phyloP scores from a whole-genome alignment of 768 basidiomycete species.

The Hypsizygus marmoreus region DNA sequence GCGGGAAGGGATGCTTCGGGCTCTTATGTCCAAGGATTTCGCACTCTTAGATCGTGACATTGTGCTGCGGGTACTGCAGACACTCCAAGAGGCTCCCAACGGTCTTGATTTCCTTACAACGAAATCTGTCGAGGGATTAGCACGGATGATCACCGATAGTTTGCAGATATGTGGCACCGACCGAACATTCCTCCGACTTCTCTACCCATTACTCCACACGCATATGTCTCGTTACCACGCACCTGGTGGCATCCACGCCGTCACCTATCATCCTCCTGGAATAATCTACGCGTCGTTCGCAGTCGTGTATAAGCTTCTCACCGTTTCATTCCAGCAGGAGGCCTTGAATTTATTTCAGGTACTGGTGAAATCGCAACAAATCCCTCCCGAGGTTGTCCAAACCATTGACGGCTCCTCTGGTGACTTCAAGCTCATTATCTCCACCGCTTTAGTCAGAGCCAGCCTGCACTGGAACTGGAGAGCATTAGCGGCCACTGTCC shows the following conservation, averaged over 20 bases:
- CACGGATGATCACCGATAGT: constrained; percentile 19
- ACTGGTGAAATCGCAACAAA: constrained; percentile 43
- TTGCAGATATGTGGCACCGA: constrained; percentile 17
- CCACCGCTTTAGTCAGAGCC: constrained; percentile 49
- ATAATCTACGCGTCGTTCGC: constrained; percentile 42
- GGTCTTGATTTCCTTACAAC: constrained; percentile 8
- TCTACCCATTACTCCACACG: constrained; percentile 32
- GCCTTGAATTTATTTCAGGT: constrained; percentile 51
- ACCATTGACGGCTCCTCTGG: constrained; percentile 34
- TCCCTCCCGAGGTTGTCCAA: constrained; percentile 50
- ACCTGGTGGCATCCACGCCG: constrained; percentile 28
- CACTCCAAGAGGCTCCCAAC: constrained; percentile 12
- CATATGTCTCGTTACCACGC: constrained; percentile 23
- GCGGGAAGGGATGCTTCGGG: constrained; percentile 9
- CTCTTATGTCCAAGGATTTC: constrained; percentile 14
- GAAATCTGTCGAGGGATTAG: constrained; percentile 9
- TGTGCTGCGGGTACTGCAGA: constrained; percentile 18
- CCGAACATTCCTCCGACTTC: constrained; percentile 21
- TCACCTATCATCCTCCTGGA: constrained; percentile 39
- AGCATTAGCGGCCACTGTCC: constrained; percentile 39
- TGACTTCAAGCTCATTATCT: constrained; percentile 50
- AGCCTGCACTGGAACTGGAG: constrained; percentile 59
- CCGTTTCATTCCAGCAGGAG: constrained; percentile 29
- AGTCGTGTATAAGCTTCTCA: constrained; percentile 44
- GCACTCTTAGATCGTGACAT: constrained; percentile 10